These are phyloP conservation scores for Casuarina equisetifolia DNA, from an alignment of 306 rosid species.

Conservation along the genomic window DNA sequence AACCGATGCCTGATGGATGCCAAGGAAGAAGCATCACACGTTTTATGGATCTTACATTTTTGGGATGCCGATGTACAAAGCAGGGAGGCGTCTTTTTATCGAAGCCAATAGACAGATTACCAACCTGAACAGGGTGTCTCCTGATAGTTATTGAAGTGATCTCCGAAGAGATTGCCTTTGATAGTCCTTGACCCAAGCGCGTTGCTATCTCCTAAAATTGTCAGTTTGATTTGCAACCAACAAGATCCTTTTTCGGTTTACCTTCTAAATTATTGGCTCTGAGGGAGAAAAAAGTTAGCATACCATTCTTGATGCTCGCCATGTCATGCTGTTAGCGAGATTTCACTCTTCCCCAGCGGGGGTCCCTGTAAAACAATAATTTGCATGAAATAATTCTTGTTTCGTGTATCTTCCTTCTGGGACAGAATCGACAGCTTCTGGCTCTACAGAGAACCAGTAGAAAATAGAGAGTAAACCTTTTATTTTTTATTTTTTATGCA, in stretches of 20 bases:
- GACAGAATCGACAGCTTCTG: not conserved
- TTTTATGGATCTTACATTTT: slow-evolving; percentile 1
- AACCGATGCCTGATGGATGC: slow-evolving; percentile 51
- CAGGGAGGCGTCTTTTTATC: not conserved
- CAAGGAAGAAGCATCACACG: slow-evolving; percentile 23
- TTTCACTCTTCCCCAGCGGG: not conserved
- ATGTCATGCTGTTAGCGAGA: not conserved
- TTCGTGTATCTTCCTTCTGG: not conserved
- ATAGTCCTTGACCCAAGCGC: not conserved
- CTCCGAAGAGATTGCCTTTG: not conserved
- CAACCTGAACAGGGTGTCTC: not conserved
- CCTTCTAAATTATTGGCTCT: not conserved
- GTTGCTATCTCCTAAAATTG: not conserved
- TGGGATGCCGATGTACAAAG: no score
- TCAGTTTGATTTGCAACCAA: not conserved
- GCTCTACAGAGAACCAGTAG: not conserved
- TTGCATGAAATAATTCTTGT: not conserved
- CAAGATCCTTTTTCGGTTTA: not conserved
- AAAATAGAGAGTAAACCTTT: no score
- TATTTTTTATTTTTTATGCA: no score
- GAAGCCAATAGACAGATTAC: not conserved
- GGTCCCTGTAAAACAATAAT: not conserved
- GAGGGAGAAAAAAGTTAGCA: not conserved
- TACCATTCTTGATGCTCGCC: no score
- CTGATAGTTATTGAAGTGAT: not conserved